Base-by-base conservation (phyloP, 805 yeast genomes). In the Hanseniaspora vineae region DNA sequence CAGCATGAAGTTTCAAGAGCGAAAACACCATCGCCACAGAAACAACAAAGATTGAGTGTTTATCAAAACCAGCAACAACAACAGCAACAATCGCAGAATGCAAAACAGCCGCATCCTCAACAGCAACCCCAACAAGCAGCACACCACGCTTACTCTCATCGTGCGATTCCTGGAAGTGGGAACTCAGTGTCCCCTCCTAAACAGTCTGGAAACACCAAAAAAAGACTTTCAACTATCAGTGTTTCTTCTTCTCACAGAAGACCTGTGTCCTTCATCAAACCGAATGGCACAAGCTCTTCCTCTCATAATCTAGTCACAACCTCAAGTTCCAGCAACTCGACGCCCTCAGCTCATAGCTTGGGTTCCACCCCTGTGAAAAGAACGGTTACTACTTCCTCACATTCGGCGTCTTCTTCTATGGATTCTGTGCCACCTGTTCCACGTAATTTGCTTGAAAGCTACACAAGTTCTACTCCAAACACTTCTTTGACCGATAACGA, bases 211-310 rank as follows among this genome's bases (percentile, higher is more conserved):
- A 51, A 39, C 57, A 42, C 69, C 65, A 52, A 62, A 54, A 58
- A 65, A 57, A 71, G 78, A 57, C 59, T 65, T 5, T 67, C 69
- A 3, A 56, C 66, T 40, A 68, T 73, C 4, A 65, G 70, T 50
- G 77, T 66, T 0, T 64, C 78, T 2, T 72, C 77, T 8, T 69
- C 78, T 3, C 73, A 68, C 49, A 73, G 68, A 53, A 72, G 67
- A 57, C 68, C 74, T 0, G 72, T 72, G n/a, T 70, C 77, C 0
- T 73, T 71, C 54, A 67, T 64, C 49, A 66, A 58, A 51, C 46
- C 60, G 33, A 58, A 18, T 15, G 35, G 42, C 6, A 39, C 33
- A 15, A 39, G 42, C 6, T 31, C 44, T 20, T 45, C 47, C 4
- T 43, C 63, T 10, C 59, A 61, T 46, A 52, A 53, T 35, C 54